Evolutionary conservation across 805 yeast genomes (phyloP).

Genomic region (Saccharomycopsis lassenensis): DNA sequence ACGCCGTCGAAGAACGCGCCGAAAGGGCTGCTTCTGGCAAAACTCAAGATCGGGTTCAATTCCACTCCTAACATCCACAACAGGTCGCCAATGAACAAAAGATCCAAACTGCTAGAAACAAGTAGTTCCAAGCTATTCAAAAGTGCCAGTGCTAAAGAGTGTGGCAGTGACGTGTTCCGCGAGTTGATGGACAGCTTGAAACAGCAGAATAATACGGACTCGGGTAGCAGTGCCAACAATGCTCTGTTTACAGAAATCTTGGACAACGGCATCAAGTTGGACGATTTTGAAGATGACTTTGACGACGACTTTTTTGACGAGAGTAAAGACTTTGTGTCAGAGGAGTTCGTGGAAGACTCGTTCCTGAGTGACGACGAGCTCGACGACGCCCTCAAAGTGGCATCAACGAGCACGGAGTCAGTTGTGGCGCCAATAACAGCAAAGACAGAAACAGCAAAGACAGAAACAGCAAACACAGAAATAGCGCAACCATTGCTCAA

Average conservation of each 20-base stretch:
- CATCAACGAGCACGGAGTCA: no score
- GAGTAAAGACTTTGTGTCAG: no score
- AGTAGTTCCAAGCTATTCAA: conserved; percentile 10
- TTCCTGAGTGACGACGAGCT: no score
- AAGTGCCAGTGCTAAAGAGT: not conserved
- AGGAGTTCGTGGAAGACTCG: no score
- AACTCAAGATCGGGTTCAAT: not conserved
- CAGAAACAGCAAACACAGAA: not conserved
- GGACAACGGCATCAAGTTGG: conserved; percentile 13
- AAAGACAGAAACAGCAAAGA: not conserved
- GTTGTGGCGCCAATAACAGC: not conserved
- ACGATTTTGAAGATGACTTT: conserved; percentile 13
- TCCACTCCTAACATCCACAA: not conserved
- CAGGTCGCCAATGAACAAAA: conserved; percentile 2
- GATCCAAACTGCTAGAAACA: conserved; percentile 4
- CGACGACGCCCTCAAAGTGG: no score
- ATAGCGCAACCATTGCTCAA: not conserved
- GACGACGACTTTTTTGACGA: conserved; percentile 16
- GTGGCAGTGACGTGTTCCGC: not conserved
- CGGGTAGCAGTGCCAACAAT: not conserved
- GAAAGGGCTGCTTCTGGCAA: not conserved
- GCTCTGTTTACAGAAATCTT: conserved; percentile 13
- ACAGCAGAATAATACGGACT: not conserved
- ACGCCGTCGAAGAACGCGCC: conserved; percentile 5
- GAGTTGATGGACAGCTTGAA: not conserved